These are phyloP conservation scores for Musa itinerans DNA, from an alignment of 176 grass and related monocot species.

Conservation along the genomic window DNA sequence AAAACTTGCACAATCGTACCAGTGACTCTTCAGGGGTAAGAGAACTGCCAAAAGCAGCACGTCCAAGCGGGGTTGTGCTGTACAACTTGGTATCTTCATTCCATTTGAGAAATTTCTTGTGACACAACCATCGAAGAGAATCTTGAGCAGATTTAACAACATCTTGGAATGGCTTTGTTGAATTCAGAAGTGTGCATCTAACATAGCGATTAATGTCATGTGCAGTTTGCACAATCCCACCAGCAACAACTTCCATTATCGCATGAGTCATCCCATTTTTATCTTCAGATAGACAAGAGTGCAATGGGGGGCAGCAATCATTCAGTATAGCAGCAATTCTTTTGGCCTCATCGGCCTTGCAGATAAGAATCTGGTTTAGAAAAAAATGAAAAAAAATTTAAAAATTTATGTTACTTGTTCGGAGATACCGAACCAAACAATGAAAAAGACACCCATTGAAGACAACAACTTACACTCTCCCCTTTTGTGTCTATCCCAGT, in stretches of 20 bases:
- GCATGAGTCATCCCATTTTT: slow-evolving; percentile 99
- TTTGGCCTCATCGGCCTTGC: slow-evolving; percentile 77
- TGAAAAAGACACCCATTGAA: neutral
- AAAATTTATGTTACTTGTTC: neutral
- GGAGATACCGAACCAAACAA: neutral
- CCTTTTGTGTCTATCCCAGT: slow-evolving; percentile 98
- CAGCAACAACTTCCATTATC: slow-evolving; percentile 95
- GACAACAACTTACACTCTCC: slow-evolving; percentile 76
- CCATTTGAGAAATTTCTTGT: slow-evolving; percentile 83
- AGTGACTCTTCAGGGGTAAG: slow-evolving; percentile 92
- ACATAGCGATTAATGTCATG: slow-evolving; percentile 91
- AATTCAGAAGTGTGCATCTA: slow-evolving; percentile 90
- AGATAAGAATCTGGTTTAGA: slow-evolving; percentile 84
- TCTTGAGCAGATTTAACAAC: slow-evolving; percentile 97
- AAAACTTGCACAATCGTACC: slow-evolving; percentile 28
- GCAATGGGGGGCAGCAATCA: slow-evolving; percentile 59
- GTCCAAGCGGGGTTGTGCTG: slow-evolving; percentile 70
- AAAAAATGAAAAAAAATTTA: slow-evolving; percentile 2
- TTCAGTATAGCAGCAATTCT: slow-evolving; percentile 64
- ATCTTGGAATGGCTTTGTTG: slow-evolving; percentile 85
- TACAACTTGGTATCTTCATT: slow-evolving; percentile 73
- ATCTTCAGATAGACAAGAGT: slow-evolving; percentile 91
- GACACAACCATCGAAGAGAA: slow-evolving; percentile 91
- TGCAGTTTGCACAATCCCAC: slow-evolving; percentile 92
- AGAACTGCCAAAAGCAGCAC: slow-evolving; percentile 87